Percentiles rank a stretch among this genome's conserved stretches.
These are phyloP conservation scores for Suhomyces tanzawaensis DNA, from an alignment of 805 yeast genomes.

Conservation along the genomic window DNA sequence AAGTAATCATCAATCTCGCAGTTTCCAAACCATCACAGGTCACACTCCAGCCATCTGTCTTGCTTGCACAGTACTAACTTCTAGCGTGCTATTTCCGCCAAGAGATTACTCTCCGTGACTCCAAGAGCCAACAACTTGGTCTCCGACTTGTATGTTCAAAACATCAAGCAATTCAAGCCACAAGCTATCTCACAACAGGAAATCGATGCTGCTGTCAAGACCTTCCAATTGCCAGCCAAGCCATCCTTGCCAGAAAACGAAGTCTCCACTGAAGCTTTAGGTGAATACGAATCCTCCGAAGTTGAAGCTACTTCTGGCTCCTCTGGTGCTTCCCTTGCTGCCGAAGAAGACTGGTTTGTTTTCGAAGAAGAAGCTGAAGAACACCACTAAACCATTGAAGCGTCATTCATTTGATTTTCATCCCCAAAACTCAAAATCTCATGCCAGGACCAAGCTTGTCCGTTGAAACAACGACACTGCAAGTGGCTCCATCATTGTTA, in stretches of 20 bases:
- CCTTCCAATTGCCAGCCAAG: conserved; percentile 78
- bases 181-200: conserved; percentile 68
- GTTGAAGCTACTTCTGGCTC: conserved; percentile 54
- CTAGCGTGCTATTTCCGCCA: conserved; percentile 34
- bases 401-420: not conserved
- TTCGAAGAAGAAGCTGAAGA: conserved; percentile 65
- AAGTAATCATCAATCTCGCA: not conserved
- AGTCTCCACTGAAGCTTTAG: conserved; percentile 63
- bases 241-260: conserved; percentile 75
- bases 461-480: no score
- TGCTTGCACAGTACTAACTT: conserved; percentile 8
- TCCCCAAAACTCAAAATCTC: no score
- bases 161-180: conserved; percentile 87
- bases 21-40: conserved; percentile 1
- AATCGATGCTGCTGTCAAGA: conserved; percentile 74
- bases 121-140: conserved; percentile 57
- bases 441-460: no score
- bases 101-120: conserved; percentile 43
- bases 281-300: conserved; percentile 63
- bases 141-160: conserved; percentile 82
- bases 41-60: no score
- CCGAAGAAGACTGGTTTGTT: conserved; percentile 77
- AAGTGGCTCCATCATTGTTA: not conserved
- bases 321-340: conserved; percentile 40
- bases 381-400: conserved; percentile 42